These are phyloP conservation scores for Ganoderma resinaceum DNA, from an alignment of 1,284 basidiomycete genomes.

Conservation along the genomic window DNA sequence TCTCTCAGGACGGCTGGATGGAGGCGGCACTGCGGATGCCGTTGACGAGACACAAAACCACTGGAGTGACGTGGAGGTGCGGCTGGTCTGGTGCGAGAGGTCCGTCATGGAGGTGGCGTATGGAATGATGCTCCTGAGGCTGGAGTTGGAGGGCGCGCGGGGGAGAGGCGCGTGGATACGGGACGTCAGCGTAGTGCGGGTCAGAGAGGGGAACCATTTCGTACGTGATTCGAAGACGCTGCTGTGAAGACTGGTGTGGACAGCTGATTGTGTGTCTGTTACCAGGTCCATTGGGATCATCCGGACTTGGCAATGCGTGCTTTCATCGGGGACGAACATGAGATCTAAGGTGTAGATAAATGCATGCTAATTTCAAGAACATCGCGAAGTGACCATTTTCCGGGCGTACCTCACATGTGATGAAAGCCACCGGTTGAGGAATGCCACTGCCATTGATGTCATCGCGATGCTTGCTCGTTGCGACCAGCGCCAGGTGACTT, in stretches of 20 bases:
- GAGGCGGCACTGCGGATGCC: background rate
- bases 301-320: background rate
- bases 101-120: slow-evolving; percentile 19
- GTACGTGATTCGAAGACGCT: background rate
- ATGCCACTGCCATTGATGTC: background rate
- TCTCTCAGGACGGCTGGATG: background rate
- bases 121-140: slow-evolving; percentile 3
- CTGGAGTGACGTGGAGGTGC: slow-evolving; percentile 17
- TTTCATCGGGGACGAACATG: background rate
- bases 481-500: too few species aligned
- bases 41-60: background rate
- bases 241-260: background rate
- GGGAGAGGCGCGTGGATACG: background rate
- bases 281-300: background rate
- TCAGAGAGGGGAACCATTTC: slow-evolving; percentile 2
- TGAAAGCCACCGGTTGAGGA: background rate
- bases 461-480: too few species aligned
- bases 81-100: slow-evolving; percentile 21
- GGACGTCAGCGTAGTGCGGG: background rate
- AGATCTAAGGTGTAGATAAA: background rate
- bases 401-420: background rate
- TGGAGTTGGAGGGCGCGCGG: background rate
- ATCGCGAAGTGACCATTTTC: background rate
- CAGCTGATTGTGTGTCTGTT: background rate
- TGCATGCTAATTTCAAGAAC: background rate